Percentiles rank a stretch among this genome's conserved stretches.
These are phyloP conservation scores for Aureobasidium zeae DNA, from an alignment of 2,329 filamentous ascomycete genomes.

Conservation along the genomic window DNA sequence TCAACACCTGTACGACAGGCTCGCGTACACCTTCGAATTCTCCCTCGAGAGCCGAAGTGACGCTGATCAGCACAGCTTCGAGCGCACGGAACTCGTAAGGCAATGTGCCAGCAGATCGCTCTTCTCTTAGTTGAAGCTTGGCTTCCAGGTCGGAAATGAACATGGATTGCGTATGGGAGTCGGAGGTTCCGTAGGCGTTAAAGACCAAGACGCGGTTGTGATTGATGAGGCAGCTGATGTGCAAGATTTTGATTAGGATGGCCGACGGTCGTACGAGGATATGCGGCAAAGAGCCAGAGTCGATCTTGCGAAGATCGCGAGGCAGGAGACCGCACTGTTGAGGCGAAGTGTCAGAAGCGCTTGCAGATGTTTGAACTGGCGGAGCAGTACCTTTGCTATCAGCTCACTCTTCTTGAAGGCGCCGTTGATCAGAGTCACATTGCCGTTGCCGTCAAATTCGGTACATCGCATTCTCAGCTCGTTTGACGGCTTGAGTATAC, in stretches of 20 bases:
- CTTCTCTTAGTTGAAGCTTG: constrained; percentile 73
- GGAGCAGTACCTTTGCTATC: constrained; percentile 67
- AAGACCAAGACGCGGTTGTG: constrained; percentile 90
- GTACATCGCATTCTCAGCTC: constrained; percentile 86
- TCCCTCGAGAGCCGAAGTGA: constrained; percentile 81
- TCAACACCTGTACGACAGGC: constrained; percentile 78
- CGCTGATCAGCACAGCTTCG: constrained; percentile 88
- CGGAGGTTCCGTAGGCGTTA: constrained; percentile 88
- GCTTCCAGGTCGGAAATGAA: constrained; percentile 98
- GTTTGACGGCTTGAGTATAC: constrained; percentile 68
- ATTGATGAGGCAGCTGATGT: constrained; percentile 91
- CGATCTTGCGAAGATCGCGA: constrained; percentile 93
- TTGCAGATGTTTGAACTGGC: neutral
- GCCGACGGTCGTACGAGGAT: constrained; percentile 89
- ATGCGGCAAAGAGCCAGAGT: constrained; percentile 88
- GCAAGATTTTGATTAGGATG: constrained; percentile 91
- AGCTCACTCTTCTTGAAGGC: constrained; percentile 98
- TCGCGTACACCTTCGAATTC: constrained; percentile 92
- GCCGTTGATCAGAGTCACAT: constrained; percentile 84
- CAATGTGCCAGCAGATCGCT: constrained; percentile 44
- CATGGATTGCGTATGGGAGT: constrained; percentile 87
- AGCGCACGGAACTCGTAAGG: constrained; percentile 95
- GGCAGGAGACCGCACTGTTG: constrained; percentile 77
- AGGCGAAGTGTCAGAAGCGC: neutral
- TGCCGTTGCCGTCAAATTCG: constrained; percentile 85